Evolutionary conservation across 768 basidiomycete genomes (phyloP).

Genomic region (Neoboletus subvelutipes): DNA sequence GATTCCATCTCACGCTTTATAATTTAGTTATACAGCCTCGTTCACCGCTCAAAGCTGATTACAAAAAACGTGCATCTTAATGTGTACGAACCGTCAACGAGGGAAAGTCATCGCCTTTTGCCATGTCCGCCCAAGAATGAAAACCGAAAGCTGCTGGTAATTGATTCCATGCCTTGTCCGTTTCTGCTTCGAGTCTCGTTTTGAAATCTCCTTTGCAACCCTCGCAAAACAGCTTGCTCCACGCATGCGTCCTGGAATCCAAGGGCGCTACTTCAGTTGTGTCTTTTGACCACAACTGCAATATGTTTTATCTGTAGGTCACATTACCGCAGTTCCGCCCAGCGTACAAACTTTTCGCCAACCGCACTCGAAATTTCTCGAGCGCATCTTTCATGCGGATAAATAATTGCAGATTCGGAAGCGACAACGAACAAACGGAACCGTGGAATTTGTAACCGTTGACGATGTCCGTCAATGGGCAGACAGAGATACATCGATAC

Average conservation of each 20-base stretch:
- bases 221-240: constrained; percentile 4
- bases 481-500: constrained; percentile 1
- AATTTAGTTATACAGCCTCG: background rate
- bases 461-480: background rate
- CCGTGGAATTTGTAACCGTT: constrained; percentile 4
- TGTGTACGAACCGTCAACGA: background rate
- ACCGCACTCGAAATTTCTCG: background rate
- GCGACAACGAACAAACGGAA: background rate
- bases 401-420: constrained; percentile 3
- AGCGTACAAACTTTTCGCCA: background rate
- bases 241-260: background rate
- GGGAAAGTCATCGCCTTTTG: background rate
- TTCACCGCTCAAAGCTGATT: background rate
- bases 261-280: background rate
- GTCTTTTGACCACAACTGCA: background rate
- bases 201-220: background rate
- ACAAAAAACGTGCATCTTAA: background rate
- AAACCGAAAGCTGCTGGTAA: constrained; percentile 7
- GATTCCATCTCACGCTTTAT: background rate
- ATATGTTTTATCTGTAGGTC: background rate
- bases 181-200: background rate
- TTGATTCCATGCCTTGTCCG: background rate
- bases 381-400: constrained; percentile 6
- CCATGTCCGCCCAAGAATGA: constrained; percentile 1
- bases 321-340: fast-evolving